Percentiles rank a stretch among this genome's conserved stretches.
Evolutionary conservation across 2,329 filamentous ascomycete species (phyloP).

Genomic region (Trichoderma afroharzianum): DNA sequence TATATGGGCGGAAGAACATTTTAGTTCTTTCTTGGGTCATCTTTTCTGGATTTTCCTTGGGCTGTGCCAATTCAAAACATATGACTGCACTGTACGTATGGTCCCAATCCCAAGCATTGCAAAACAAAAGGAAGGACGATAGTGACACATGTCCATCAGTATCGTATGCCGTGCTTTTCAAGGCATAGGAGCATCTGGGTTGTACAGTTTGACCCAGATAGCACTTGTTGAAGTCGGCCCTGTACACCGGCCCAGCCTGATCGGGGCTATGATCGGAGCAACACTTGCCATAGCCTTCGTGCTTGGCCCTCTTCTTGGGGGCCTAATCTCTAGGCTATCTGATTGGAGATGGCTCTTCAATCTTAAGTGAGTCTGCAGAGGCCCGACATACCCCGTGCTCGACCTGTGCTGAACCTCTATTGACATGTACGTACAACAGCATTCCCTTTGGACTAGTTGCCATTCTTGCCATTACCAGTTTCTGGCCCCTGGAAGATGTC

Average conservation of each 20-base stretch:
- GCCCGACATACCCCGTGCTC: too few relatives aligned
- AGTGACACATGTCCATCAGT: constrained; percentile 31
- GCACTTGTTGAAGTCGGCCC: constrained; percentile 55
- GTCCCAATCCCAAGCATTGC: background rate
- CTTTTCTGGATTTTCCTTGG: constrained; percentile 54
- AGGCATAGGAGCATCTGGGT: constrained; percentile 57
- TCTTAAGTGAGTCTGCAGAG: constrained; percentile 49
- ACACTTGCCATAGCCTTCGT: constrained; percentile 57
- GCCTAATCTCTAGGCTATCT: constrained; percentile 49
- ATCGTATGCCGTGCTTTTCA: constrained; percentile 58
- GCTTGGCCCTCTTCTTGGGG: constrained; percentile 56
- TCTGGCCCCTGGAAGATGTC: constrained; percentile 41
- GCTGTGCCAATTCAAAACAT: constrained; percentile 46
- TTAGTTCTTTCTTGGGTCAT: constrained; percentile 50
- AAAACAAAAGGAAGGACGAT: background rate
- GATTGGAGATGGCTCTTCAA: constrained; percentile 60
- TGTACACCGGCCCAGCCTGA: constrained; percentile 47
- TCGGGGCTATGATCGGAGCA: constrained; percentile 53
- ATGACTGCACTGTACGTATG: constrained; percentile 51
- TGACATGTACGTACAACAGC: constrained; percentile 29
- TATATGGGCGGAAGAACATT: constrained; percentile 53
- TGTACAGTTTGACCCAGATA: constrained; percentile 59
- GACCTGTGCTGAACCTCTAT: constrained; percentile 20
- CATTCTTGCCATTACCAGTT: constrained; percentile 44
- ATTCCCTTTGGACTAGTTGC: constrained; percentile 47